These are phyloP conservation scores for Selaginella moellendorffii DNA, from an alignment of 75 land plant genomes.

Conservation along the genomic window DNA sequence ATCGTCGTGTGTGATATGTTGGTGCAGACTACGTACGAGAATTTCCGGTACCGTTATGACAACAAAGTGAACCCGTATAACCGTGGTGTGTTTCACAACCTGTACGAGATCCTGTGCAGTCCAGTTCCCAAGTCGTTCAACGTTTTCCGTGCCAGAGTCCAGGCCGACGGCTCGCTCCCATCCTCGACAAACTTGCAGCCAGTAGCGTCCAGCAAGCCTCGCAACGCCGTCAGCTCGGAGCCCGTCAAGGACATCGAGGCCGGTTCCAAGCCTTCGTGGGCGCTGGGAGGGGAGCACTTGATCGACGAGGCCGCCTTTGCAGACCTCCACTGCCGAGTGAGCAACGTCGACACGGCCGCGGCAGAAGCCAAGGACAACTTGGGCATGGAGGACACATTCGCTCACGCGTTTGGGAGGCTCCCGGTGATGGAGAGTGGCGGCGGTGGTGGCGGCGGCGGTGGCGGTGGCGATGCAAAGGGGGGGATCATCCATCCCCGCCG, in stretches of 20 bases:
- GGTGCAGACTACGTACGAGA: constrained; percentile 93
- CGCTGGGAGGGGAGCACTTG: constrained; percentile 16
- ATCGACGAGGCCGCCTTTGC: constrained; percentile 14
- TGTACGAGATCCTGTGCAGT: constrained; percentile 64
- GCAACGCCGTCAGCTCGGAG: constrained; percentile 39
- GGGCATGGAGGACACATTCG: constrained; percentile 24
- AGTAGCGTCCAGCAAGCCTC: not conserved
- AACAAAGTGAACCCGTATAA: constrained; percentile 73
- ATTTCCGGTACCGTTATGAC: constrained; percentile 93
- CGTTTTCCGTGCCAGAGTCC: constrained; percentile 54
- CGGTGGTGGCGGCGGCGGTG: no score
- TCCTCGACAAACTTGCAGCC: not conserved
- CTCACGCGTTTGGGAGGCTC: constrained; percentile 32
- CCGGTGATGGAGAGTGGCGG: constrained; percentile 26
- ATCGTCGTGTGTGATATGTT: constrained; percentile 28
- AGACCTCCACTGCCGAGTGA: constrained; percentile 16
- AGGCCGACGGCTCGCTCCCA: not conserved
- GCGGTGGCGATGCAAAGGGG: constrained; percentile 16
- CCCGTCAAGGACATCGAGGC: constrained; percentile 55
- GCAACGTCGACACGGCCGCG: constrained; percentile 23
- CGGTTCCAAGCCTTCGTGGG: constrained; percentile 22
- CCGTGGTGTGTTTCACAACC: constrained; percentile 60
- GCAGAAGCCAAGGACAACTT: constrained; percentile 37
- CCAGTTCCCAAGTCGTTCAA: constrained; percentile 62
- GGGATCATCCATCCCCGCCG: constrained; percentile 17